These are phyloP conservation scores for Neopestalotiopsis rosae DNA, from an alignment of 2,329 filamentous ascomycete species.

Conservation along the genomic window DNA sequence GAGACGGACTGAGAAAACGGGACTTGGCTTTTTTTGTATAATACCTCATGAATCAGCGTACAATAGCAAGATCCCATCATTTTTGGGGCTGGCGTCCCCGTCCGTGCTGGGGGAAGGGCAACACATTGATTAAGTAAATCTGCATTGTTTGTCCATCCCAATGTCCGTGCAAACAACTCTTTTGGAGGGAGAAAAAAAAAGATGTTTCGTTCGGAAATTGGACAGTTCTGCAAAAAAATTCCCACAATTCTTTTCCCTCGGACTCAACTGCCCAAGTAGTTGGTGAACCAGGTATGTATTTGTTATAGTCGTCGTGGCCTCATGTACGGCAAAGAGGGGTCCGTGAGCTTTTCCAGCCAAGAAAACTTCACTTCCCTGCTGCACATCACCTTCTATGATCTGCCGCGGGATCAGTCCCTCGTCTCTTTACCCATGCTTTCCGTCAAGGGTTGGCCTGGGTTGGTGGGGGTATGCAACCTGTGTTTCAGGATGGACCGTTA, in stretches of 20 bases:
- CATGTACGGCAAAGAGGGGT: too few species aligned
- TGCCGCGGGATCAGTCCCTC: neutral
- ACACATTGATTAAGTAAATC: neutral
- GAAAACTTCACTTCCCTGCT: neutral
- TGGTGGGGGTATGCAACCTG: neutral
- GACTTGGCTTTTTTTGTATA: too few species aligned
- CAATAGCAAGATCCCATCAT: neutral
- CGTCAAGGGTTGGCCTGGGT: neutral
- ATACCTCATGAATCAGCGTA: neutral
- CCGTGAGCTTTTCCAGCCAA: neutral
- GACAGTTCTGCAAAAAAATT: too few species aligned
- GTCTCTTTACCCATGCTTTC: neutral
- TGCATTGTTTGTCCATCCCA: neutral
- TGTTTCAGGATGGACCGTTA: neutral
- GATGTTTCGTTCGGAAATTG: too few species aligned
- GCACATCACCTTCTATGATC: constrained; percentile 2
- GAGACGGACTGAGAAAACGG: neutral
- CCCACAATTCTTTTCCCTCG: too few species aligned
- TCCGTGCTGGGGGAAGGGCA: neutral
- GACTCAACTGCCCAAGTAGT: too few species aligned
- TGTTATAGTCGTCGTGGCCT: too few species aligned
- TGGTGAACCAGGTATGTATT: too few species aligned
- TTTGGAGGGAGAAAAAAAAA: too few species aligned
- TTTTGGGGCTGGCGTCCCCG: neutral
- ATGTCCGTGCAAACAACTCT: too few species aligned